Conservation (phyloP, 1,284 basidiomycete species). For the Puccinia novopanici region DNA sequence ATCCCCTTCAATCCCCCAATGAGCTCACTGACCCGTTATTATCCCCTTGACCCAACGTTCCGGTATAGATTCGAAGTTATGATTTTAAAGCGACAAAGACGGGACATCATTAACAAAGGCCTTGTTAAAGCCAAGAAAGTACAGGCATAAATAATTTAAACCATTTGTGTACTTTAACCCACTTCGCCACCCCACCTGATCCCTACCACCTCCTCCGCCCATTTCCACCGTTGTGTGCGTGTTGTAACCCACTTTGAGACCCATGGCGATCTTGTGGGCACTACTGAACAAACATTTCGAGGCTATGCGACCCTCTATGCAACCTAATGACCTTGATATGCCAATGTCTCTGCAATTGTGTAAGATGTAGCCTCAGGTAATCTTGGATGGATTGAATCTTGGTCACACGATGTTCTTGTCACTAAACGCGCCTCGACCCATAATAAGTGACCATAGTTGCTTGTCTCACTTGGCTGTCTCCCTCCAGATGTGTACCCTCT, state of each 20-base stretch:
- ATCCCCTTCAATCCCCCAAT: background rate
- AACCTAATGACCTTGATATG: slow-evolving; percentile 32
- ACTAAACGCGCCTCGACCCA: background rate
- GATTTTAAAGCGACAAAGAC: slow-evolving; percentile 73
- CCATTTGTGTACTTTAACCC: slow-evolving; percentile 29
- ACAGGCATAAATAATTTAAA: slow-evolving; percentile 28
- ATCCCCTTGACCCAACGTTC: background rate
- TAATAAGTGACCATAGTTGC: background rate
- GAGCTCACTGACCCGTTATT: background rate
- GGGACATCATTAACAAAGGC: slow-evolving; percentile 71
- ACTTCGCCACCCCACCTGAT: slow-evolving; percentile 1
- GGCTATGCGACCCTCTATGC: slow-evolving; percentile 15
- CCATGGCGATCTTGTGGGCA: slow-evolving; percentile 19
- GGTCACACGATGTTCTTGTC: background rate
- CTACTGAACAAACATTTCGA: background rate
- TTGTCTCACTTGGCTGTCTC: no score
- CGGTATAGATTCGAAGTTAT: slow-evolving; percentile 66
- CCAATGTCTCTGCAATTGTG: slow-evolving; percentile 10
- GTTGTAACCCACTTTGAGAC: slow-evolving; percentile 27
- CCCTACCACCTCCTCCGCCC: background rate
- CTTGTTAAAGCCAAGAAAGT: slow-evolving; percentile 63
- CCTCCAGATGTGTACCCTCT: no score
- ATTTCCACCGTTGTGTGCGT: slow-evolving; percentile 22
- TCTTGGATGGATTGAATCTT: background rate
- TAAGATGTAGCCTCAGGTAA: slow-evolving; percentile 14